Base-by-base conservation (phyloP, 2,329 filamentous ascomycete genomes). In the Bertia moriformis region DNA sequence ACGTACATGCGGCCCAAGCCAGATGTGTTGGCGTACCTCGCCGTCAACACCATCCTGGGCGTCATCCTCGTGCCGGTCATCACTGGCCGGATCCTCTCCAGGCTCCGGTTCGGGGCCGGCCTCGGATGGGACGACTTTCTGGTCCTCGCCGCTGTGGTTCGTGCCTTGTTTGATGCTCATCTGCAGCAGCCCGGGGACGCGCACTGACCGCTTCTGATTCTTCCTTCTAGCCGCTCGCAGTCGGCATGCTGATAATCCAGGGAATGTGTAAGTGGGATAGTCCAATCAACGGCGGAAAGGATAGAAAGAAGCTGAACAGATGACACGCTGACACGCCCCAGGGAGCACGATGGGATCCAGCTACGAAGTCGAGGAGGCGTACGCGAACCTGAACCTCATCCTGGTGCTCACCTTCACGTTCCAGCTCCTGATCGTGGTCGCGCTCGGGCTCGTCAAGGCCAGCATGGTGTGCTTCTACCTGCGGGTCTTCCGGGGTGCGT, bases 111-210 rank as follows among this genome's bases (percentile, higher is more conserved):
- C 4, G 55, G 55, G 1, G 52, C 55, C 4, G 55, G 55, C 1
- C 41, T 58, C 10, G 54, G 55, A 18, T 52, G 46, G 48, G 55
- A 58, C 40, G 55, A 58, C 45, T 42, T 37, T 3, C 42, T 57
- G 7, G 48, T 57, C 18, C 42, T 58, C 13, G 37, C 53, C 7
- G 46, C 51, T 3, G 53, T 42, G 14, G 44, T 46, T 38, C 13
- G 43, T 42, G 17, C 14, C 20, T 30, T 1, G 37, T 17, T 14
- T 7, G 13, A 38, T n/a, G 10, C 24, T 30, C 5, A 20, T 12
- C 18, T 14, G 17, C 15, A 15, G n/a, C n/a, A 12, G 4, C 14
- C n/a, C 13, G 22, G 12, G 32, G 39, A 27, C 37, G 42, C 38
- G 43, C 18, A 5, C 17, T 15, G 27, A 19, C 24, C 45, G 44